Evolutionary conservation across 176 grass and related monocot species (phyloP).

Genomic region (Olyra latifolia): DNA sequence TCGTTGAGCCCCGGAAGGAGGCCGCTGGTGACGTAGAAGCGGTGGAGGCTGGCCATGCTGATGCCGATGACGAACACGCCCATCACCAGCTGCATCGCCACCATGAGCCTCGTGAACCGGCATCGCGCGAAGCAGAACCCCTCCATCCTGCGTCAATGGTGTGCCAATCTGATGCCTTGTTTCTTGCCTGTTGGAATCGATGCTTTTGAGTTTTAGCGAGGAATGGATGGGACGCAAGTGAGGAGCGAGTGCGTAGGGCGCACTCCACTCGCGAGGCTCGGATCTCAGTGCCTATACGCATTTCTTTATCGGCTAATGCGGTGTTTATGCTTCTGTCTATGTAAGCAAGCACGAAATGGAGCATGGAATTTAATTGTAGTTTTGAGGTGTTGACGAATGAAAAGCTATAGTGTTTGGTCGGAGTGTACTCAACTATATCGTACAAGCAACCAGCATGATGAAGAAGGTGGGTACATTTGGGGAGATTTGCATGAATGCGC

Average conservation of each 20-base stretch:
- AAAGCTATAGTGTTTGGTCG: neutral
- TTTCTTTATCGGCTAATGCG: slow-evolving; percentile 10
- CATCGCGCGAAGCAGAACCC: slow-evolving; percentile 45
- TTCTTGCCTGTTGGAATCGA: neutral
- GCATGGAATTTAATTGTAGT: too few species aligned
- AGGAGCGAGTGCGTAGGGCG: neutral
- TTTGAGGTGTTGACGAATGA: slow-evolving; percentile 30
- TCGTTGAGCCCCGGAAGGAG: slow-evolving; percentile 39
- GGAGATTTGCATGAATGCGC: neutral
- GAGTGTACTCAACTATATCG: neutral
- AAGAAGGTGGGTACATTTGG: neutral
- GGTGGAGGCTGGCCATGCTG: slow-evolving; percentile 83
- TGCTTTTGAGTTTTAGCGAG: neutral
- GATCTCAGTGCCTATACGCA: slow-evolving; percentile 19
- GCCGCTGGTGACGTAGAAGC: slow-evolving; percentile 48
- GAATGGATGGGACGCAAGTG: neutral
- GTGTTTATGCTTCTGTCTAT: neutral
- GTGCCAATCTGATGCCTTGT: neutral
- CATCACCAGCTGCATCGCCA: slow-evolving; percentile 64
- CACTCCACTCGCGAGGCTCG: slow-evolving; percentile 34
- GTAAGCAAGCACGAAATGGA: neutral
- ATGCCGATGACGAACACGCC: slow-evolving; percentile 70
- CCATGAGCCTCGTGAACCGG: slow-evolving; percentile 58
- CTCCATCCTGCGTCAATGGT: slow-evolving; percentile 38
- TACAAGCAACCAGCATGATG: neutral